A percentile compares a stretch with the other conserved stretches of the same genome.
Evolutionary conservation across 2,329 filamentous ascomycete genomes (phyloP).

Genomic region (Fusarium continuum): DNA sequence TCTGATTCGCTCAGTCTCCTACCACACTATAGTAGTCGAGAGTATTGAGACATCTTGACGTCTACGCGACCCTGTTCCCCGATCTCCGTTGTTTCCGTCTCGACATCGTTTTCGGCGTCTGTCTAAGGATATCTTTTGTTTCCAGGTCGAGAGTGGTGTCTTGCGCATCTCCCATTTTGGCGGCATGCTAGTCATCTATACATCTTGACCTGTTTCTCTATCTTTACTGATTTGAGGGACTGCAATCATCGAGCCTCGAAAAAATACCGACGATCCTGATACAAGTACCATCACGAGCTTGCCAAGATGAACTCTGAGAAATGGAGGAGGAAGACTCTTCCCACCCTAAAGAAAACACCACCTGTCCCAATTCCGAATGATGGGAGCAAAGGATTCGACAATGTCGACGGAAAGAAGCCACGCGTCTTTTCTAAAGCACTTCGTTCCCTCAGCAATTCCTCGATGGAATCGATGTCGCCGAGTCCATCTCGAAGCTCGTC

Average conservation of each 20-base stretch:
- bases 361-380: constrained; percentile 36
- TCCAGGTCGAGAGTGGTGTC: constrained; percentile 18
- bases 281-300: not conserved
- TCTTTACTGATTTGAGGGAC: constrained; percentile 10
- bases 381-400: constrained; percentile 34
- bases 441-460: constrained; percentile 53
- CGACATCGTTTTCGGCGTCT: constrained; percentile 8
- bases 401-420: constrained; percentile 48
- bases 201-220: constrained; percentile 16
- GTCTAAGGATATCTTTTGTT: constrained; percentile 23
- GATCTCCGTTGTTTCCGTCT: constrained; percentile 17
- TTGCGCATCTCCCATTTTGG: constrained; percentile 10
- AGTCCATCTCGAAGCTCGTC: constrained; percentile 45
- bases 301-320: constrained; percentile 46
- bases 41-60: constrained; percentile 40
- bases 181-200: constrained; percentile 35
- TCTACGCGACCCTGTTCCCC: constrained; percentile 24
- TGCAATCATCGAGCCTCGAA: constrained; percentile 5
- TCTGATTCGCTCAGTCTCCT: constrained; percentile 28
- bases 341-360: constrained; percentile 41
- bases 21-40: constrained; percentile 32
- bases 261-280: not conserved
- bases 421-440: constrained; percentile 50
- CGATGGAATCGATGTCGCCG: constrained; percentile 52
- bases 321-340: constrained; percentile 50